A percentile compares a stretch with the other conserved stretches of the same genome.
Evolutionary conservation across 805 yeast species (phyloP).

Genomic region (Zygoascus bituminiphila): DNA sequence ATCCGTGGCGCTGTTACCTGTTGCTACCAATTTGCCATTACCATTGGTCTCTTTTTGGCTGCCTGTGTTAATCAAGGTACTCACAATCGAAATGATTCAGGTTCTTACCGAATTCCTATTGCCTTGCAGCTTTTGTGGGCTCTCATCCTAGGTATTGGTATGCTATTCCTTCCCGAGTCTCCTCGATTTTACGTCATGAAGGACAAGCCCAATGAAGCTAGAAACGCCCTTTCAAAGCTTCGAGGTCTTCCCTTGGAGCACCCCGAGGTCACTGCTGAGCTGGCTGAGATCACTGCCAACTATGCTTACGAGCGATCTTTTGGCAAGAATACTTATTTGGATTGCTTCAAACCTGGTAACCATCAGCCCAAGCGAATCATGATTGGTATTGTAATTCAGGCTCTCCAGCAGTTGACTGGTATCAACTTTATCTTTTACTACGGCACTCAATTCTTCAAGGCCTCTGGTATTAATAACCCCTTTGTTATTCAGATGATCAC

Average conservation of each 20-base stretch:
- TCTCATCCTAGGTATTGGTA: conserved; percentile 34
- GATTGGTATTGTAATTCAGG: conserved; percentile 1
- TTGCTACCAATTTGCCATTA: conserved; percentile 7
- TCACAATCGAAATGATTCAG: conserved; percentile 2
- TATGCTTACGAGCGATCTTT: conserved; percentile 30
- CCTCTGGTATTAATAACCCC: conserved; percentile 5
- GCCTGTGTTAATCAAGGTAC: conserved; percentile 22
- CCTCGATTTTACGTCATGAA: conserved; percentile 75
- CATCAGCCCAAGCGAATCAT: conserved; percentile 17
- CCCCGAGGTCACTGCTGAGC: conserved; percentile 9
- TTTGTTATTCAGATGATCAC: conserved; percentile 9
- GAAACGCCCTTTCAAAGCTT: conserved; percentile 47
- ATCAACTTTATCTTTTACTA: conserved; percentile 7
- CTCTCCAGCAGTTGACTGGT: conserved; percentile 10
- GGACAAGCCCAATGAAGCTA: conserved; percentile 49
- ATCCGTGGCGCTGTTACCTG: conserved; percentile 45
- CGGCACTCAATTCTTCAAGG: conserved; percentile 1
- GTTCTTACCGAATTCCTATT: conserved; percentile 17
- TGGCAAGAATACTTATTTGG: not conserved
- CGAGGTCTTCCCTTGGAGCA: conserved; percentile 26
- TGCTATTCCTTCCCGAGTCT: conserved; percentile 69
- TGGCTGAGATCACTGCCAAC: conserved; percentile 31
- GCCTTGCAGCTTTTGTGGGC: conserved; percentile 18
- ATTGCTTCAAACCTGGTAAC: not conserved
- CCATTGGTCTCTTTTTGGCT: conserved; percentile 24